Base-by-base conservation (phyloP, 2,329 filamentous ascomycete genomes). In the Amylocarpus encephaloides region DNA sequence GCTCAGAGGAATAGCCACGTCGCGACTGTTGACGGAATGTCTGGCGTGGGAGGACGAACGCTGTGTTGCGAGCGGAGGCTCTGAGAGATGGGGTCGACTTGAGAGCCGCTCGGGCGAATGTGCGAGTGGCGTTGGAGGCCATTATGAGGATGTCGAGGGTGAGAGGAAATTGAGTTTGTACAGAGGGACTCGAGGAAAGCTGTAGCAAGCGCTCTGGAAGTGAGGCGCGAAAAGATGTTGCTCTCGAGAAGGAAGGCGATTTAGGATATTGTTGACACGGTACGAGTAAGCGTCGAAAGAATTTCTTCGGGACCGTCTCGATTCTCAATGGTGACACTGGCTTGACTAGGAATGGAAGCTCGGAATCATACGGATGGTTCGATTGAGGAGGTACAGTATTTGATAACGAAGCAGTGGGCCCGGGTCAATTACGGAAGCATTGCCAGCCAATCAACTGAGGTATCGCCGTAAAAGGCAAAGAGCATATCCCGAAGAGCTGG, bases 1-100 rank as follows among this genome's bases (percentile, higher is more conserved):
- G 83, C 70, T 82, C 83, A 49, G 86, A 85, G 40, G 90, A 85
- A 73, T 94, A 95, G 70, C 83, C 83, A 59, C 89, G 87, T 60
- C 84, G 86, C 64, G 81, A 81, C 64, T 85, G 77, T 66, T 83
- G 81, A 69, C 85, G 86, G 76, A 90, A 83, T 60, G 80, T 77
- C 63, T 85, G 79, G 60, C 85, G 80, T 48, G 78, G 76, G 41
- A 77, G 74, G 59, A 74, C 71, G 67, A 87, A 77, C 58, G 79
- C 73, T 32, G 66, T 66, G 63, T 73, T 78, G 63, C 78, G 81
- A 40, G 79, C 71, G 47, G 75, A 69, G 61, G 78, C 73, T 64
- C 80, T 79, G 65, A 84, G 72, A 51, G 69, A 66, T 61, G 68
- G 58, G 1, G 59, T 55, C 12, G 64, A 55, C 50, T 58, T 62